Evolutionary conservation across 345 rosid species (phyloP).

Genomic region (Corymbia maculata): DNA sequence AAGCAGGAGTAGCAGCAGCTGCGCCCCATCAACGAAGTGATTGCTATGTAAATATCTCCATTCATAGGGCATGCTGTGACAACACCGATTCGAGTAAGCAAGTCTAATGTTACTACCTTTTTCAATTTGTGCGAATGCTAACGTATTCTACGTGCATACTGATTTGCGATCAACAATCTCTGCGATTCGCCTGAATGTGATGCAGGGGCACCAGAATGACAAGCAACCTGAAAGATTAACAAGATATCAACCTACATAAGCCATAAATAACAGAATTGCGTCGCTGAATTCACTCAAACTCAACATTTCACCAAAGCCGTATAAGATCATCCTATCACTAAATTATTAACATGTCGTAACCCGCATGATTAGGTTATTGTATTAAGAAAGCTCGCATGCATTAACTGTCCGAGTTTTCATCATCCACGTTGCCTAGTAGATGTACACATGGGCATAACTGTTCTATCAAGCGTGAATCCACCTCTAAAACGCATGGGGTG

Average conservation of each 20-base stretch:
- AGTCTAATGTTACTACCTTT: not conserved
- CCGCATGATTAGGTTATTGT: not conserved
- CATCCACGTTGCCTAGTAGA: not conserved
- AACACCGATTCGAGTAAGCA: not conserved
- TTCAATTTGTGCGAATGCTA: not conserved
- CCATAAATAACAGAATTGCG: not conserved
- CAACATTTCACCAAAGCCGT: not conserved
- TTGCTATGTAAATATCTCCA: not conserved
- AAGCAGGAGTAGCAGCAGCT: not conserved
- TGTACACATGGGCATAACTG: not conserved
- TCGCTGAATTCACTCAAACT: not conserved
- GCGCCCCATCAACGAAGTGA: not conserved
- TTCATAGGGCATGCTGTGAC: not conserved
- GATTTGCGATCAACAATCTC: not conserved
- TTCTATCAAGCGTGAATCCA: not conserved
- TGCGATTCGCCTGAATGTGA: not conserved
- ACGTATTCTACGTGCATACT: not conserved
- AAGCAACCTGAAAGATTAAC: not conserved
- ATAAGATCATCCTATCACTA: not conserved
- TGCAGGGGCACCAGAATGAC: not conserved
- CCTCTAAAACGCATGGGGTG: too few species aligned
- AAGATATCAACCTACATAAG: not conserved
- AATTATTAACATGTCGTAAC: not conserved
- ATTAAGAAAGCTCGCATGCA: not conserved
- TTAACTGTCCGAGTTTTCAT: not conserved